Evolutionary conservation across 495 filamentous ascomycete species (phyloP).

Genomic region (Aspergillus cristatus): DNA sequence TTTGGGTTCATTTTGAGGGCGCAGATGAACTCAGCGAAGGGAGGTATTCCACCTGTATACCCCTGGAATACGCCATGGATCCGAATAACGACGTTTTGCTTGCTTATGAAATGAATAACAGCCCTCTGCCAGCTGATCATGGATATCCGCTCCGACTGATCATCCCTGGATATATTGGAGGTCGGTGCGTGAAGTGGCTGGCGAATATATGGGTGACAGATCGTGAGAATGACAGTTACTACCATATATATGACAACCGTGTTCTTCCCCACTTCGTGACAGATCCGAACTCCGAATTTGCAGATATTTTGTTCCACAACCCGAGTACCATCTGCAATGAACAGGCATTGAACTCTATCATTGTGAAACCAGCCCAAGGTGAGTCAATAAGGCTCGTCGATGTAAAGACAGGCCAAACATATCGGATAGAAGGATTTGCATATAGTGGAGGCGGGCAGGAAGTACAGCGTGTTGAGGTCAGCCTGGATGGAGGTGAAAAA

Average conservation of each 20-base stretch:
- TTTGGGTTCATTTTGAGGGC: conserved; percentile 49
- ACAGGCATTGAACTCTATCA: conserved; percentile 13
- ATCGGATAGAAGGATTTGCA: conserved; percentile 44
- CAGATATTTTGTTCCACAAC: conserved; percentile 8
- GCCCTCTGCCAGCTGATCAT: conserved; percentile 45
- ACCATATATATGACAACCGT: conserved; percentile 28
- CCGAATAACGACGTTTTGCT: conserved; percentile 49
- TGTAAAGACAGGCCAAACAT: conserved; percentile 11
- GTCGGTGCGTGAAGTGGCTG: conserved; percentile 52
- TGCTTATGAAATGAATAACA: conserved; percentile 50
- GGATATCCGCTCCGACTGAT: conserved; percentile 48
- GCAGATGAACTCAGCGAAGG: conserved; percentile 34
- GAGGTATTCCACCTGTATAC: conserved; percentile 50
- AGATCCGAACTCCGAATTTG: conserved; percentile 19
- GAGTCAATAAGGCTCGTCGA: conserved; percentile 15
- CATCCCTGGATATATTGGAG: conserved; percentile 50
- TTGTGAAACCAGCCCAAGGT: conserved; percentile 14
- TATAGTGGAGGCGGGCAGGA: conserved; percentile 50
- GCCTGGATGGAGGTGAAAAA: conserved; percentile 42
- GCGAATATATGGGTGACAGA: conserved; percentile 42
- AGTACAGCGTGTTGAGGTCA: conserved; percentile 47
- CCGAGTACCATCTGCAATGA: conserved; percentile 11
- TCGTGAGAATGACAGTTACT: conserved; percentile 35
- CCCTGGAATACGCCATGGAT: conserved; percentile 45
- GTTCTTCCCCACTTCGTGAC: conserved; percentile 16